Percentiles rank a stretch among this genome's conserved stretches.
Conservation (phyloP, 345 rosid species). For the Pugionium dolabratum region DNA sequence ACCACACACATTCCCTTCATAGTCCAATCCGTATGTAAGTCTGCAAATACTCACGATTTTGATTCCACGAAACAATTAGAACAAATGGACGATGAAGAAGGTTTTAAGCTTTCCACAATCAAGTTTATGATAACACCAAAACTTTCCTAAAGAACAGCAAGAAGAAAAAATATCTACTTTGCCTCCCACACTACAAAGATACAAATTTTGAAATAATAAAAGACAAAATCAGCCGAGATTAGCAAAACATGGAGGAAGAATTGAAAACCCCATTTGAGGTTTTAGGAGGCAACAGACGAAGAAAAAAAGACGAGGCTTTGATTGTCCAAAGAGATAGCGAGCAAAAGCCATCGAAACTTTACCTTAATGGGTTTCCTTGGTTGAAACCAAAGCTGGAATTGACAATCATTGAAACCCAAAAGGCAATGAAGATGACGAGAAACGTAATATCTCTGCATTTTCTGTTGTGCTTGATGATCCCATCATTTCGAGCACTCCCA, state of each 20-base stretch:
- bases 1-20: slow-evolving; percentile 94
- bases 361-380: slow-evolving; percentile 88
- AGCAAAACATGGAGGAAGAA: slow-evolving; percentile 10
- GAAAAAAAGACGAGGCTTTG: background rate
- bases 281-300: no score
- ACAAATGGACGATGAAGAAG: background rate
- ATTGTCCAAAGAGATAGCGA: slow-evolving; percentile 6
- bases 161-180: slow-evolving; percentile 20
- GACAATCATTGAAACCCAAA: slow-evolving; percentile 98
- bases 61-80: background rate
- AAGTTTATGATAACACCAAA: slow-evolving; percentile 18
- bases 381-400: slow-evolving; percentile 98
- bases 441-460: slow-evolving; percentile 87
- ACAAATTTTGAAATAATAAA: slow-evolving; percentile 12
- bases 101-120: slow-evolving; percentile 13
- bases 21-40: slow-evolving; percentile 92
- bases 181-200: slow-evolving; percentile 11
- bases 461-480: slow-evolving; percentile 89
- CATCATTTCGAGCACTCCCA: slow-evolving; percentile 68
- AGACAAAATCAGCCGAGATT: background rate
- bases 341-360: background rate
- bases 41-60: slow-evolving; percentile 43
- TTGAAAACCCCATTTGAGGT: background rate
- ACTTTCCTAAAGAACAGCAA: slow-evolving; percentile 23
- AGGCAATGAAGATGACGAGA: slow-evolving; percentile 77